Base-by-base conservation (phyloP, 1,284 basidiomycete species). In the Neonothopanus nambi region DNA sequence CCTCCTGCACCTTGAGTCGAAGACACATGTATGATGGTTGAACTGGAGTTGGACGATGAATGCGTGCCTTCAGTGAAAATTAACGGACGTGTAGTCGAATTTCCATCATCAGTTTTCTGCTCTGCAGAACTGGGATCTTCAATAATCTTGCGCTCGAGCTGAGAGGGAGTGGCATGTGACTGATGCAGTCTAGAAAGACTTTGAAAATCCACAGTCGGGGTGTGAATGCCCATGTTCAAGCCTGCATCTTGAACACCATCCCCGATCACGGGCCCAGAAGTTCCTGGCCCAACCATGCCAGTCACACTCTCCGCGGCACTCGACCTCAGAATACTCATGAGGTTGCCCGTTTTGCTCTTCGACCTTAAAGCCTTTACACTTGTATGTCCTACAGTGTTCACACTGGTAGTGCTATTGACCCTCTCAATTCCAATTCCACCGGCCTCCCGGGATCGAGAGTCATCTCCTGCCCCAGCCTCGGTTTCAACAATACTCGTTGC, bases 61-160 rank as follows among this genome's bases (percentile, higher is more conserved):
- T 24, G 20, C 9, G 35, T 37, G 18, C 40, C 47, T 21, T 20
- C 37, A 24, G 5, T 26, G 18, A 48, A 36, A 30, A 48, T 15
- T 3, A 36, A 30, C 30, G 39, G 41, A 37, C 30, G 40, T 18
- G 39, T 33, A 24, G 41, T 44, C 49, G 43, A 36, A 64, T 18
- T 57, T 64, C 61, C 37, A 60, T 59, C 13, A 58, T 61, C 44
- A 61, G 60, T 53, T 59, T 59, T 58, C 66, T 59, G 52, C 3
- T 47, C 55, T 26, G 45, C 28, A 5, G 62, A 56, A 46, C 71
- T 66, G 11, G 73, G 74, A 49, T 83, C 80, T 12, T 71, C 69
- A 15, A 82, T 67, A 58, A 85, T 85, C 67, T 78, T 85, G 28
- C 82, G 70, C 47, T 85, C 79, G 21, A 57, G 42, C 37, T 55